phyloP scores from a whole-genome alignment of 805 yeast species.

The Allodekkera sacchari region DNA sequence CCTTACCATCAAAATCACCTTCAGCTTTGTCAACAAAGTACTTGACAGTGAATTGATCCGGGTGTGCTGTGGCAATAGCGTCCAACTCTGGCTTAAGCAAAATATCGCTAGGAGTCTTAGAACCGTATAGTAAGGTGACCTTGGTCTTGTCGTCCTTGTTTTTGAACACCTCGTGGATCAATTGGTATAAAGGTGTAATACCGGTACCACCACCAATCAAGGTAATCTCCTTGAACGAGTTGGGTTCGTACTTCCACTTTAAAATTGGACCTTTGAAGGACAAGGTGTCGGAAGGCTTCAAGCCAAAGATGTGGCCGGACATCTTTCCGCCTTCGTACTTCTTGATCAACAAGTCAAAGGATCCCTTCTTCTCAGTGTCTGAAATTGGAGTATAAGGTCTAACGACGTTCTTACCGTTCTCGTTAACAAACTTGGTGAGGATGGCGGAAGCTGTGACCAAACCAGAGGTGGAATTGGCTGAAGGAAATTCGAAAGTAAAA shows the following conservation, averaged over 20 bases:
- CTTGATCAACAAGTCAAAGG: constrained; percentile 75
- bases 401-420: constrained; percentile 78
- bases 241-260: constrained; percentile 88
- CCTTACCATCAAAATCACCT: constrained; percentile 41
- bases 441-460: constrained; percentile 71
- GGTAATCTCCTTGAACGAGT: constrained; percentile 70
- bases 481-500: constrained; percentile 62
- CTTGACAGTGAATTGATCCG: constrained; percentile 68
- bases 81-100: constrained; percentile 75
- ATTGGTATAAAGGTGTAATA: constrained; percentile 91
- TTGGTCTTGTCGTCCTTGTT: constrained; percentile 87
- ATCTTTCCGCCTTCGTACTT: constrained; percentile 86
- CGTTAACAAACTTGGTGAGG: constrained; percentile 71
- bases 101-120: constrained; percentile 68
- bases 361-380: constrained; percentile 61
- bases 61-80: constrained; percentile 50
- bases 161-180: constrained; percentile 64
- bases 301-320: constrained; percentile 60
- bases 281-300: constrained; percentile 73
- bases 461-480: constrained; percentile 63
- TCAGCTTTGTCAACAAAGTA: constrained; percentile 67
- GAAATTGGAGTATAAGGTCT: constrained; percentile 88
- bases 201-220: constrained; percentile 96
- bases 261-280: constrained; percentile 90
- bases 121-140: constrained; percentile 76